Conservation (phyloP, 2,329 filamentous ascomycete genomes). For the Talaromyces sp. region DNA sequence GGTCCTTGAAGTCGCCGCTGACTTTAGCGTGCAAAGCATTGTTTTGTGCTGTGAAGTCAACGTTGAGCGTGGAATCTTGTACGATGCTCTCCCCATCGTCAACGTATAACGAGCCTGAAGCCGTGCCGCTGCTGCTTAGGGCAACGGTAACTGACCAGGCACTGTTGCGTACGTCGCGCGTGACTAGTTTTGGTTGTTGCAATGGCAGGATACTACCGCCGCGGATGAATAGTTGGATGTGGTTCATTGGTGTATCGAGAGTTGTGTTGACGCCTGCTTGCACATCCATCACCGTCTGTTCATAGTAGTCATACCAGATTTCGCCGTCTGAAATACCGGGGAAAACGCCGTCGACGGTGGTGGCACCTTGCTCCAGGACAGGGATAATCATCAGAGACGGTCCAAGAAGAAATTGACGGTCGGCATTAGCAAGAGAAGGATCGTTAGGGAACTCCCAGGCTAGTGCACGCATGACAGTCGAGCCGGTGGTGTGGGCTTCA, state of each 20-base stretch:
- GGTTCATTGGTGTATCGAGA: conserved; percentile 55
- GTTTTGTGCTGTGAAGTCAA: conserved; percentile 42
- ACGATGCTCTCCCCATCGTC: conserved; percentile 67
- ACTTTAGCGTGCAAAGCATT: not conserved
- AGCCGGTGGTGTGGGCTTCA: conserved; percentile 57
- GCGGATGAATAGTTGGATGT: conserved; percentile 69
- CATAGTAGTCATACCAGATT: conserved; percentile 77
- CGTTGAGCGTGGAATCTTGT: conserved; percentile 50
- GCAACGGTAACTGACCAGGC: conserved; percentile 64
- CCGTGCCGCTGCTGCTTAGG: conserved; percentile 49
- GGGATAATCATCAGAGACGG: conserved; percentile 61
- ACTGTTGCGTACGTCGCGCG: conserved; percentile 54
- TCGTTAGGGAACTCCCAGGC: conserved; percentile 71
- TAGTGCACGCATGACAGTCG: conserved; percentile 66
- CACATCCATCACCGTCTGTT: conserved; percentile 49
- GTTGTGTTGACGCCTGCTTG: conserved; percentile 52
- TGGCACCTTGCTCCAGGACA: conserved; percentile 55
- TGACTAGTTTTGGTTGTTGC: conserved; percentile 64
- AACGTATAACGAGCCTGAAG: conserved; percentile 61
- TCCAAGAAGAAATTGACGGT: conserved; percentile 68
- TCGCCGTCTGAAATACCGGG: conserved; percentile 56
- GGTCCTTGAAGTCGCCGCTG: not conserved
- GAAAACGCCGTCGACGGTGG: conserved; percentile 62
- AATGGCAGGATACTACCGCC: conserved; percentile 63
- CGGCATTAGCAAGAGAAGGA: conserved; percentile 58